These are phyloP conservation scores for Vinca minor DNA, from an alignment of 257 asterid species.

Conservation along the genomic window DNA sequence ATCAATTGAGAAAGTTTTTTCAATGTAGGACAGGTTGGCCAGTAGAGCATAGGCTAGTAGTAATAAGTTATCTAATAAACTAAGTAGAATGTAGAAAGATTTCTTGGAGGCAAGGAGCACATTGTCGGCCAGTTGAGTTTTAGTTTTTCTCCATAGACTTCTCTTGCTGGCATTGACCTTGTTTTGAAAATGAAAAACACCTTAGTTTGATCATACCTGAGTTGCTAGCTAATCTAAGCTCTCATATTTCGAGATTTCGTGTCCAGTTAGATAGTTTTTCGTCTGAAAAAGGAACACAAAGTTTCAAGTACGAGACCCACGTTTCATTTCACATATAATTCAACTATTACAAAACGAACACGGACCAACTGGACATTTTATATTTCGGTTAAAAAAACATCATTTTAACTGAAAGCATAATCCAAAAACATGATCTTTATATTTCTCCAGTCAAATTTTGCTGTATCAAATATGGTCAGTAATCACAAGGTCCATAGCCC, in stretches of 20 bases:
- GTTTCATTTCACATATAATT: no score
- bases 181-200: slow-evolving; percentile 15
- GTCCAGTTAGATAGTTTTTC: no score
- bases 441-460: background rate
- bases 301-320: no score
- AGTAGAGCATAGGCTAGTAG: slow-evolving; percentile 26
- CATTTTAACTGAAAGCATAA: no score
- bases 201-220: background rate
- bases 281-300: no score
- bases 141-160: slow-evolving; percentile 24
- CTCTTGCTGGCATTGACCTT: slow-evolving; percentile 39
- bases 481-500: no score
- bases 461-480: no score
- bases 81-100: slow-evolving; percentile 25
- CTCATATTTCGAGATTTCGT: background rate
- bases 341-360: no score
- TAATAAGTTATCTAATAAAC: slow-evolving; percentile 17
- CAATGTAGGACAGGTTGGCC: slow-evolving; percentile 55
- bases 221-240: background rate
- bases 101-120: slow-evolving; percentile 40
- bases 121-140: slow-evolving; percentile 39
- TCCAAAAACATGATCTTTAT: no score
- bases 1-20: slow-evolving; percentile 31
- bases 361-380: no score
- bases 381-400: no score